Evolutionary conservation across 202 grass and related monocot species (phyloP), one percentile per base, ranked within the genome.

Genomic region (Saccharum hybrid): DNA sequence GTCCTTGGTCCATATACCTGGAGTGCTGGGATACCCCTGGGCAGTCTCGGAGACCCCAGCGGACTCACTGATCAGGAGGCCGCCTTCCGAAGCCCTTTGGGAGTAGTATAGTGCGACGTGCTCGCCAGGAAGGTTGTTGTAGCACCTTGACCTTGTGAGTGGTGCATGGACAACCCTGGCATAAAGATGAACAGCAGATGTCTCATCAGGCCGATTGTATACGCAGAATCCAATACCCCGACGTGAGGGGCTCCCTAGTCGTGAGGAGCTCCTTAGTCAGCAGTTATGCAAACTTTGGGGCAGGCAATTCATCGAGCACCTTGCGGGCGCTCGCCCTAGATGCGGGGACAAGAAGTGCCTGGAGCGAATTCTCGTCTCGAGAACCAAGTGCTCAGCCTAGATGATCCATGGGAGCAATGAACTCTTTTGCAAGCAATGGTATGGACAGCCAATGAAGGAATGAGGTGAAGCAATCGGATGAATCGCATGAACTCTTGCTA

Each of bases 141-240:
- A 92, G 8, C 86, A 92, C 78, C 90, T 92, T 2, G 13, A 78
- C 65, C 87, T 84, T 10, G 90, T 89, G 34, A 89, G 51, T 1
- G 87, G 90, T 0, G 87, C 87, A 13, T 86, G 77, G 40, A 89
- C 87, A 59, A 92, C 56, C 69, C 90, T 92, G 73, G 15, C 11
- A 84, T 37, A 10, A 63, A 26, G 9, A 45, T 0, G 23, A 38
- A n/a, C 26, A 80, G 16, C 2, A 57, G 16, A 26, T n/a, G 36
- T 10, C 14, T 54, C 2, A 21, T 40, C 62, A 30, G 39, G 41
- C 21, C 19, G 22, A 14, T 31, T 31, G 22, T 6, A 42, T 13
- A 43, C 0, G 1, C 31, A 51, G 10, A 15, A 41, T 54, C 7
- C 15, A 60, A 31, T 16, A 19, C 1, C 12, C 60, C 13, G 38